Percentiles rank a stretch among this genome's conserved stretches.
Conservation (phyloP, 164 flowering plant genomes). For the Kingdonia uniflora region DNA sequence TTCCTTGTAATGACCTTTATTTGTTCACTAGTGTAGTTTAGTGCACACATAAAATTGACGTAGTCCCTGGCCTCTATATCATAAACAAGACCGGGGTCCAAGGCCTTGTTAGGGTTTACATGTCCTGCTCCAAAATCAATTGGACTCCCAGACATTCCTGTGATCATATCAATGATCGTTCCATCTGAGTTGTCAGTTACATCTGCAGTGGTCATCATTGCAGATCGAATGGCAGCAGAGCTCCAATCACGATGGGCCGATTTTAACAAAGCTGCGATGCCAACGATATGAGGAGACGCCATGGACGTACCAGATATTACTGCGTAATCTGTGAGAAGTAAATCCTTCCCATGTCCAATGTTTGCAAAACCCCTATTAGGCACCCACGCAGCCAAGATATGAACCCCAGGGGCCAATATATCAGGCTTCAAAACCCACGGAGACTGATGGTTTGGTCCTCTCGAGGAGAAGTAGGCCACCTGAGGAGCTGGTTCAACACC, state of each 20-base stretch:
- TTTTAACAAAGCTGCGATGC: constrained; percentile 9
- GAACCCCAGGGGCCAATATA: too few species aligned
- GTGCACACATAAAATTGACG: background rate
- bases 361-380: too few species aligned
- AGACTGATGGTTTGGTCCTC: background rate
- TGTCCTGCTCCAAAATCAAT: constrained; percentile 1
- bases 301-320: constrained; percentile 9
- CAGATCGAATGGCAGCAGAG: constrained; percentile 6
- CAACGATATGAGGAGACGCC: constrained; percentile 6
- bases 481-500: background rate
- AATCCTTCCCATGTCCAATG: background rate
- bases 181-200: background rate
- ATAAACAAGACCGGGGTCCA: background rate
- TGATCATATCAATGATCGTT: background rate
- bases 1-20: background rate
- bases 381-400: too few species aligned
- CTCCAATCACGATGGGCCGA: constrained; percentile 9
- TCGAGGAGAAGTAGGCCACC: background rate
- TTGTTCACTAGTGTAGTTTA: background rate
- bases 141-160: background rate
- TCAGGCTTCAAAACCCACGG: too few species aligned
- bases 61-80: background rate
- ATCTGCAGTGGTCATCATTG: background rate
- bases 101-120: constrained; percentile 1
- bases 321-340: constrained; percentile 1